Conservation (phyloP, 192 early-diverging fungal genomes). For the Radiomyces spectabilis region DNA sequence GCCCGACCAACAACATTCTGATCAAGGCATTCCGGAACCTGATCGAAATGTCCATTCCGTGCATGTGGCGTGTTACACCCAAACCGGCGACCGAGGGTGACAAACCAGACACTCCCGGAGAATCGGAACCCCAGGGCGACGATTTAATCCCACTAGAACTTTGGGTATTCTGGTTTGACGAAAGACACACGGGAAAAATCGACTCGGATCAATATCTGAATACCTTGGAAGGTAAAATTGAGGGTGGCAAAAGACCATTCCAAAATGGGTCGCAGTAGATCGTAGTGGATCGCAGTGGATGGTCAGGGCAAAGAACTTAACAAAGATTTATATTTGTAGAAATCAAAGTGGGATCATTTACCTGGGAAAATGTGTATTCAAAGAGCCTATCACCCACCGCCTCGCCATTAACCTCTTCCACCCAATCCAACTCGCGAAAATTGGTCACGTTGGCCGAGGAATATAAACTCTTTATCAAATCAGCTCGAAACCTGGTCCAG, state of each 20-base stretch:
- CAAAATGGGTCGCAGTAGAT: too few species aligned
- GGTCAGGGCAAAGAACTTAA: not conserved
- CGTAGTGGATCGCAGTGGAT: too few species aligned
- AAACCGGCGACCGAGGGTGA: not conserved
- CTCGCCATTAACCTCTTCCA: slow-evolving; percentile 8
- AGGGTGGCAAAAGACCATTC: too few species aligned
- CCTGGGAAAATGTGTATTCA: slow-evolving; percentile 23
- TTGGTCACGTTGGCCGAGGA: slow-evolving; percentile 15
- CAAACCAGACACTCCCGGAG: not conserved
- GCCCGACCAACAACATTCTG: slow-evolving; percentile 4
- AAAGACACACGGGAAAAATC: slow-evolving; percentile 22
- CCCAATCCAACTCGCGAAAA: slow-evolving; percentile 4
- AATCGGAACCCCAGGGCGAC: not conserved
- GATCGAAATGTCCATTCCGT: slow-evolving; percentile 4
- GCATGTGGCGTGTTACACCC: slow-evolving; percentile 11
- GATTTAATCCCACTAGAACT: slow-evolving; percentile 10
- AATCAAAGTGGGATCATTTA: slow-evolving; percentile 22
- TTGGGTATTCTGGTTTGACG: slow-evolving; percentile 34
- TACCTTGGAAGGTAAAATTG: slow-evolving; percentile 21
- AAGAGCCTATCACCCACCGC: slow-evolving; percentile 12
- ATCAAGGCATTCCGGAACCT: slow-evolving; percentile 11
- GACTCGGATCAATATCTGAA: slow-evolving; percentile 10
- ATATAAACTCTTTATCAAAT: slow-evolving; percentile 23
- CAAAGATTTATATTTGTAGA: slow-evolving; percentile 2
- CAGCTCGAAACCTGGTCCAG: slow-evolving; percentile 14